Conservation (phyloP, 1,139 yeast genomes). For the Taphrina betulina region DNA sequence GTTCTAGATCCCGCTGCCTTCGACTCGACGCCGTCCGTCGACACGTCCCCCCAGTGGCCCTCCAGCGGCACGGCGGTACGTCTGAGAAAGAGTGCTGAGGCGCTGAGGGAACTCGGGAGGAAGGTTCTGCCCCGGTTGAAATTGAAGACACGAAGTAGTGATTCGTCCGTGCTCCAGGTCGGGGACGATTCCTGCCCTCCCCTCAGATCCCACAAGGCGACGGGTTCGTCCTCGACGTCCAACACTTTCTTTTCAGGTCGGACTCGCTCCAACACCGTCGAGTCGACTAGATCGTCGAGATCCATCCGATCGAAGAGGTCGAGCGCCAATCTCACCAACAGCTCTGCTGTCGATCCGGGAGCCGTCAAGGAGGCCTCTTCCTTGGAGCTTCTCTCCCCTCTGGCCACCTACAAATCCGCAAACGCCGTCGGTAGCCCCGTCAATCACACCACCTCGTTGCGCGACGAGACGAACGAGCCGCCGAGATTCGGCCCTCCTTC, state of each 20-base stretch:
- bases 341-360: too few relatives aligned
- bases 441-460: background rate
- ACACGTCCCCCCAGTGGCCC: constrained; percentile 15
- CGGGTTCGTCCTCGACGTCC: constrained; percentile 14
- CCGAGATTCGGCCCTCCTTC: background rate
- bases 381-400: constrained; percentile 12
- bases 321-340: background rate
- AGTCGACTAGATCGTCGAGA: constrained; percentile 13
- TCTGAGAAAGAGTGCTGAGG: constrained; percentile 23
- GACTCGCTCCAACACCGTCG: constrained; percentile 27
- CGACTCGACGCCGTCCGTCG: constrained; percentile 29
- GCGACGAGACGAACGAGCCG: background rate
- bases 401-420: constrained; percentile 14
- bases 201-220: background rate
- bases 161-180: background rate
- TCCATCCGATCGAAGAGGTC: constrained; percentile 2
- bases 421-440: background rate
- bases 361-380: too few relatives aligned
- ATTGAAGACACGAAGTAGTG: background rate
- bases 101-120: constrained; percentile 20
- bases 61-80: constrained; percentile 15
- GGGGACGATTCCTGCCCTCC: background rate
- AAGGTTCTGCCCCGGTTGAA: constrained; percentile 17
- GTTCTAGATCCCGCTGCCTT: constrained; percentile 29
- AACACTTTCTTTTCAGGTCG: constrained; percentile 14